Base-by-base conservation (phyloP, 345 rosid species). In the Gossypium rotundifolium region DNA sequence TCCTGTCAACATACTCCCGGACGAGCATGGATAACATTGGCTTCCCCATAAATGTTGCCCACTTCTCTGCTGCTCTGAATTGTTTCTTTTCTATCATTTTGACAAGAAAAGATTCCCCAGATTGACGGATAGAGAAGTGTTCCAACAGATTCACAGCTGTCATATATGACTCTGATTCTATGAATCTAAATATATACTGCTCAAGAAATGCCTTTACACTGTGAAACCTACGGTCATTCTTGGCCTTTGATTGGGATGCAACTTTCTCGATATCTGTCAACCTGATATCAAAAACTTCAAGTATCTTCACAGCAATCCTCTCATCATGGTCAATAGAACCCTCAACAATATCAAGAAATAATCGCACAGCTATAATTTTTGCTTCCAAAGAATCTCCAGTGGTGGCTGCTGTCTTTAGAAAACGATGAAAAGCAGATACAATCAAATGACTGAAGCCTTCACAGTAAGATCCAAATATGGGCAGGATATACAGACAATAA, bases 391-490 rank as follows among this genome's bases (percentile, higher is more conserved):
- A 79, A 76, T 89, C 98, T 3, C 83, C 62, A 58, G 80, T 76
- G 27, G 44, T 65, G 55, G 77, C 48, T 18, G 74, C 77, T 12
- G 70, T 74, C 66, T 88, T 95, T 42, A 85, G 81, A 79, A 77
- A 86, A 22, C 92, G 97, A 3, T 86, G 88, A 74, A 95, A 86
- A 70, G 93, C 84, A 17, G 99, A 95, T 74, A 90, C 52, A 3
- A 95, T 79, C 89, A 95, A 82, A 82, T 95, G 99, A 83, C 97
- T 88, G 81, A 95, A 93, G 6, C 99, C 99, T 74, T 95, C 98
- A 22, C 81, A 76, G 65, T 93, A 70, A 0, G 75, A 20, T 20
- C 88, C 98, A 81, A 93, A 91, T 44, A 90, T 57, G 45, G 97
- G 99, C 54, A 95, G 89, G n/a, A 83, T 73, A 76, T 78, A 81